These are phyloP conservation scores for Arachis monticola DNA, from an alignment of 331 rosid genomes.

Conservation along the genomic window DNA sequence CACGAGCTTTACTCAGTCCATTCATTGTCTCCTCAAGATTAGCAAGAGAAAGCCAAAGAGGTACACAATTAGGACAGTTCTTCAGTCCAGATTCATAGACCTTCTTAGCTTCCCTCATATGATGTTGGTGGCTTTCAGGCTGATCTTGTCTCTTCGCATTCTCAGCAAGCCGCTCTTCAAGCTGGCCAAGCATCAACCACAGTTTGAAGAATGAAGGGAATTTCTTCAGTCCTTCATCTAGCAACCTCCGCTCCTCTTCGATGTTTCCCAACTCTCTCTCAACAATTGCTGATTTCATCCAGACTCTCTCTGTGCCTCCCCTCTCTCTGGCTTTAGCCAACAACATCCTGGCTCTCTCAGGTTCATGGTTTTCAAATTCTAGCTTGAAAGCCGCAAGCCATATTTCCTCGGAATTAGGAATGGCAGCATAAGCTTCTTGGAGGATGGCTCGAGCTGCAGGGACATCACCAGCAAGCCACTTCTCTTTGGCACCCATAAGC, in stretches of 20 bases:
- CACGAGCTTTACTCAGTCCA: too few relatives aligned
- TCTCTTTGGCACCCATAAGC: slow-evolving; percentile 99
- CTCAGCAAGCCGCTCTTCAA: slow-evolving; percentile 80
- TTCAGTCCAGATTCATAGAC: too few relatives aligned
- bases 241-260: slow-evolving; percentile 77
- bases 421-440: slow-evolving; percentile 92
- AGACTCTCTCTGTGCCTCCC: slow-evolving; percentile 87
- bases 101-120: too few relatives aligned
- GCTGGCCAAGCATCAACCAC: slow-evolving; percentile 98
- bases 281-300: slow-evolving; percentile 96
- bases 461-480: slow-evolving; percentile 96
- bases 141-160: slow-evolving; percentile 31
- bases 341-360: slow-evolving; percentile 92
- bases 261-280: slow-evolving; percentile 88
- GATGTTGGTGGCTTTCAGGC: too few relatives aligned
- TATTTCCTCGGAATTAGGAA: slow-evolving; percentile 92
- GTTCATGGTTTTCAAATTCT: slow-evolving; percentile 90
- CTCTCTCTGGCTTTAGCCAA: slow-evolving; percentile 88
- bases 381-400: slow-evolving; percentile 97
- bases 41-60: too few relatives aligned
- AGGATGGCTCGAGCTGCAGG: slow-evolving; percentile 88
- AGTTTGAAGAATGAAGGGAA: slow-evolving; percentile 84
- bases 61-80: too few relatives aligned
- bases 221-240: slow-evolving; percentile 77
- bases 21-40: too few relatives aligned